phyloP scores from a whole-genome alignment of 306 rosid species.

The Arachis stenosperma region DNA sequence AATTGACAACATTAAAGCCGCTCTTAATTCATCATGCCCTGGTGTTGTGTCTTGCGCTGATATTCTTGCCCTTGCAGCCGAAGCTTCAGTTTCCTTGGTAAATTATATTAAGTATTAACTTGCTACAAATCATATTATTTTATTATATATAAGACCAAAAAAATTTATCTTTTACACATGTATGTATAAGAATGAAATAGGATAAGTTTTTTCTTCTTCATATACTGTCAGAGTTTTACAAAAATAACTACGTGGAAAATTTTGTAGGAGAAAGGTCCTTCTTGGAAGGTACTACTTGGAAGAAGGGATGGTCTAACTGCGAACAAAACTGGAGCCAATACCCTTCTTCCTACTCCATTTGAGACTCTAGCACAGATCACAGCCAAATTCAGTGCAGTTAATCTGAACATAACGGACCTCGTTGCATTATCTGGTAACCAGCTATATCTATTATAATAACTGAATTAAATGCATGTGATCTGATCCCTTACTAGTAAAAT shows the following conservation, averaged over 20 bases:
- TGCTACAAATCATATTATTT: too few relatives aligned
- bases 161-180: too few relatives aligned
- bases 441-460: too few relatives aligned
- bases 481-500: too few relatives aligned
- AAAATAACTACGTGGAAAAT: too few relatives aligned
- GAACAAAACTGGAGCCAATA: constrained; percentile 65
- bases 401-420: constrained; percentile 66
- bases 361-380: constrained; percentile 52
- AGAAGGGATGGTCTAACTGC: constrained; percentile 72
- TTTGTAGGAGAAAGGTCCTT: constrained; percentile 66
- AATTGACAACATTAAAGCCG: constrained; percentile 63
- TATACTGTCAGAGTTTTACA: too few relatives aligned
- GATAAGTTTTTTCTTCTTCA: too few relatives aligned
- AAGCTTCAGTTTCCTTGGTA: constrained; percentile 68
- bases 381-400: constrained; percentile 60
- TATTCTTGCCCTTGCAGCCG: constrained; percentile 71
- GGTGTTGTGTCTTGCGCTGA: constrained; percentile 77
- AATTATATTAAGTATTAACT: not conserved
- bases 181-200: too few relatives aligned
- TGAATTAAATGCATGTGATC: too few relatives aligned
- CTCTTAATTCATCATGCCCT: constrained; percentile 57
- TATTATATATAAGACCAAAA: too few relatives aligned
- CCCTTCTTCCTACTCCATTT: constrained; percentile 59
- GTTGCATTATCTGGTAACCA: constrained; percentile 72
- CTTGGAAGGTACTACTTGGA: constrained; percentile 73